These are phyloP conservation scores for Aspergillus alliaceus DNA, from an alignment of 2,329 filamentous ascomycete species.

Conservation along the genomic window DNA sequence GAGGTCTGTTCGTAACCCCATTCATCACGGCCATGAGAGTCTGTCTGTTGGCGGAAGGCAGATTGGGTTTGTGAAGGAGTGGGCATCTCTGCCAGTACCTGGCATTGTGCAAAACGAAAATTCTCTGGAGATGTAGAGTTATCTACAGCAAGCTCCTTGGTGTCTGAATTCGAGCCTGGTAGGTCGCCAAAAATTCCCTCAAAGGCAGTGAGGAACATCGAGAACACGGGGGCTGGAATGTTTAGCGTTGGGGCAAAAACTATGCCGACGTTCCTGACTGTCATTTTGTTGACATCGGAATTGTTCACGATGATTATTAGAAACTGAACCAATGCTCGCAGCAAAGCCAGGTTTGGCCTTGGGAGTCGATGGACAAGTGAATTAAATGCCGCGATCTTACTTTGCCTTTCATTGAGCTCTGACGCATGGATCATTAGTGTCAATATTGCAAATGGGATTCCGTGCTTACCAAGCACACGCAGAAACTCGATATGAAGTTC, in stretches of 20 bases:
- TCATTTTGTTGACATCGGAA: slow-evolving; percentile 93
- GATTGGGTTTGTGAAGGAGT: slow-evolving; percentile 63
- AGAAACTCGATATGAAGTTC: slow-evolving; percentile 90
- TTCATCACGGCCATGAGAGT: slow-evolving; percentile 22
- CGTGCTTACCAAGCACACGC: slow-evolving; percentile 63
- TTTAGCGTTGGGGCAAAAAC: slow-evolving; percentile 97
- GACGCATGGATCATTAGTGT: slow-evolving; percentile 12
- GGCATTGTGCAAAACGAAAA: slow-evolving; percentile 63
- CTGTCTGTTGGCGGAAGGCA: slow-evolving; percentile 43
- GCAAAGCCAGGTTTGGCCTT: slow-evolving; percentile 73
- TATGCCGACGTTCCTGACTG: slow-evolving; percentile 92
- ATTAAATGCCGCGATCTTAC: slow-evolving; percentile 76
- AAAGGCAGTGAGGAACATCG: slow-evolving; percentile 89
- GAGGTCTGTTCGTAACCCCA: slow-evolving; percentile 44
- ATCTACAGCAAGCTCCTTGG: slow-evolving; percentile 45
- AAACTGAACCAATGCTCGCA: slow-evolving; percentile 84
- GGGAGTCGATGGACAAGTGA: slow-evolving; percentile 79
- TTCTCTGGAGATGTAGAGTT: slow-evolving; percentile 53
- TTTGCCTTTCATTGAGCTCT: slow-evolving; percentile 71
- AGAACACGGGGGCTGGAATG: slow-evolving; percentile 92
- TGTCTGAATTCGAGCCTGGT: slow-evolving; percentile 45
- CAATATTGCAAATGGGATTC: not conserved
- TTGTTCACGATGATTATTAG: slow-evolving; percentile 92
- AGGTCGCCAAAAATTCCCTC: slow-evolving; percentile 76
- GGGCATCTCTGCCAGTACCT: slow-evolving; percentile 67